These are phyloP conservation scores for Chytriomyces hyalinus DNA, from an alignment of 192 early-diverging fungal species.

Conservation along the genomic window DNA sequence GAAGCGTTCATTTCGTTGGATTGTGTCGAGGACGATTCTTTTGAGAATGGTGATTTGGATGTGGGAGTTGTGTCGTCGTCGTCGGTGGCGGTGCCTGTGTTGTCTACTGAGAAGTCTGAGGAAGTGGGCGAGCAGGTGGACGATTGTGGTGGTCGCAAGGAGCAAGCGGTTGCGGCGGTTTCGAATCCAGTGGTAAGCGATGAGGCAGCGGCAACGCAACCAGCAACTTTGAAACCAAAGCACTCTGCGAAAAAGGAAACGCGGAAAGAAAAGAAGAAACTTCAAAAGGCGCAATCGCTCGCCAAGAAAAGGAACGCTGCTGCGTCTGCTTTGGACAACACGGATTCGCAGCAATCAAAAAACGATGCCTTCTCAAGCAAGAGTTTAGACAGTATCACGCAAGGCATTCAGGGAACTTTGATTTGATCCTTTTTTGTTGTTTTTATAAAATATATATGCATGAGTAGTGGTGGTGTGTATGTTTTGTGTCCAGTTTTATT, in stretches of 20 bases:
- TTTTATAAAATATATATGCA: no score
- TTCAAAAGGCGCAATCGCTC: slow-evolving; percentile 30
- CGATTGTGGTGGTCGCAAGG: neutral
- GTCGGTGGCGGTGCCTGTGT: neutral
- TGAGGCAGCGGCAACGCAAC: neutral
- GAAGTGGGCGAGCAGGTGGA: neutral
- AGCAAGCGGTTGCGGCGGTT: neutral
- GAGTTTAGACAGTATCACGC: neutral
- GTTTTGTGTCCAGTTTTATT: no score
- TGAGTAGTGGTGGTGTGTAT: no score
- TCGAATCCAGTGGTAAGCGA: neutral
- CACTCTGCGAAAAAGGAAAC: neutral
- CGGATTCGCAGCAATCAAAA: neutral
- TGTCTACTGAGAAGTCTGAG: neutral
- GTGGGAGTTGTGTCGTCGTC: neutral
- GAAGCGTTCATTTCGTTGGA: slow-evolving; percentile 13
- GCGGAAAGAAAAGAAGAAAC: slow-evolving; percentile 25
- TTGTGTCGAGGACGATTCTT: neutral
- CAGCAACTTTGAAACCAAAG: neutral
- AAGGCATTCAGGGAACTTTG: slow-evolving; percentile 13
- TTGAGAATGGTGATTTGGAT: neutral
- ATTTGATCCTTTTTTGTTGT: neutral
- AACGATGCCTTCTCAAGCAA: neutral
- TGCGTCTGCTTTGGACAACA: neutral
- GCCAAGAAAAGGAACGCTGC: slow-evolving; percentile 33